Evolutionary conservation across 176 grass and related monocot genomes (phyloP).

Genomic region (Aechmea fasciata): DNA sequence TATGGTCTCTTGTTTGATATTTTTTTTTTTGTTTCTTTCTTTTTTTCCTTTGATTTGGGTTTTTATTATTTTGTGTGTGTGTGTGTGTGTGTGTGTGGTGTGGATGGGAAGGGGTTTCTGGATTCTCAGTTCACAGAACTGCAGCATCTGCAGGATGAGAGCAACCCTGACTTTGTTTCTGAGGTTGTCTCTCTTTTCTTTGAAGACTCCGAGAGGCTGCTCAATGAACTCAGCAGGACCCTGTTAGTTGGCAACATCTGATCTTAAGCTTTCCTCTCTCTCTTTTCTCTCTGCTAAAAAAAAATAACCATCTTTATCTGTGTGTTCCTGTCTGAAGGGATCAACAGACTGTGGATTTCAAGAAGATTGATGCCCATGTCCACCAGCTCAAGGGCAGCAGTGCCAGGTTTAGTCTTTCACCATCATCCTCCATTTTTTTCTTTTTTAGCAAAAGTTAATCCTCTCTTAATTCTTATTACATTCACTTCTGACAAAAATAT

Average conservation of each 20-base stretch:
- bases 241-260: slow-evolving; percentile 31
- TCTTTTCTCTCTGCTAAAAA: slow-evolving; percentile 14
- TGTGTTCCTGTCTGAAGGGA: slow-evolving; percentile 19
- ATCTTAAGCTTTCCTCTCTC: background rate
- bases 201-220: slow-evolving; percentile 28
- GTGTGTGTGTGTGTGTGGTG: background rate
- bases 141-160: slow-evolving; percentile 44
- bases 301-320: background rate
- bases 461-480: too few species aligned
- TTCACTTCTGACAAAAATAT: too few species aligned
- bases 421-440: background rate
- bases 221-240: slow-evolving; percentile 29
- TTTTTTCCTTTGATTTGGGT: background rate
- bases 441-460: too few species aligned
- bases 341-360: slow-evolving; percentile 36
- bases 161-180: slow-evolving; percentile 32
- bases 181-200: slow-evolving; percentile 39
- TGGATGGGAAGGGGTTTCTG: slow-evolving; percentile 25
- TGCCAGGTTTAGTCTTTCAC: slow-evolving; percentile 21
- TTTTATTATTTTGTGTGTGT: background rate
- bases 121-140: slow-evolving; percentile 32
- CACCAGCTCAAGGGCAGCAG: slow-evolving; percentile 47
- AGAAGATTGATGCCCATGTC: slow-evolving; percentile 40
- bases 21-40: too few species aligned
- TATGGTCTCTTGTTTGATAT: background rate